Conservation (phyloP, 2,329 filamentous ascomycete genomes). For the Kalmusia sp. region DNA sequence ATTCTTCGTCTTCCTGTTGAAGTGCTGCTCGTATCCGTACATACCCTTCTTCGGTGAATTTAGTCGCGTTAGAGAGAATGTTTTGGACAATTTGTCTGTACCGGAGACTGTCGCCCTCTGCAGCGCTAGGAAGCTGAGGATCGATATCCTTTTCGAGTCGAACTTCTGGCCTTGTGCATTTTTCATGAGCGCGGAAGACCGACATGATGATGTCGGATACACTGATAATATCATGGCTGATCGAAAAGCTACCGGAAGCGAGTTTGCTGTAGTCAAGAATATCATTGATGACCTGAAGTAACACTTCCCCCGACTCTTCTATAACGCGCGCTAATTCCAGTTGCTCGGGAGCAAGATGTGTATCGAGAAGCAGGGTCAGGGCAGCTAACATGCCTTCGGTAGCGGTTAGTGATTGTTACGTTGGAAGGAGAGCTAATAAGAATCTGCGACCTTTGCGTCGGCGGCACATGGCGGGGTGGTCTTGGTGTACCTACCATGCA, state of each 20-base stretch:
- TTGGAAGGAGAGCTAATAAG: no score
- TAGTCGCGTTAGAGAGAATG: conserved; percentile 66
- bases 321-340: conserved; percentile 65
- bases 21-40: conserved; percentile 56
- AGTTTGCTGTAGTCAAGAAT: conserved; percentile 73
- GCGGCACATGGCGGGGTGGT: no score
- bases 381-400: not conserved
- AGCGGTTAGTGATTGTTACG: not conserved
- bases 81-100: conserved; percentile 70
- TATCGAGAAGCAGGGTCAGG: conserved; percentile 58
- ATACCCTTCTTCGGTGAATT: conserved; percentile 66
- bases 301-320: conserved; percentile 64
- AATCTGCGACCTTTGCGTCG: no score
- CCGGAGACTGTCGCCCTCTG: conserved; percentile 65
- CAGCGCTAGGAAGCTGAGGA: conserved; percentile 56
- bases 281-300: conserved; percentile 69
- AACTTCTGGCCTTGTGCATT: conserved; percentile 55
- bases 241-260: conserved; percentile 64
- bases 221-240: conserved; percentile 61
- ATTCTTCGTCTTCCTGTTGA: conserved; percentile 50
- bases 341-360: conserved; percentile 60
- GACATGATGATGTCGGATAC: conserved; percentile 56
- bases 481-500: conserved; percentile 55
- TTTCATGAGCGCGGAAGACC: conserved; percentile 59
- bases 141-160: conserved; percentile 54